These are phyloP conservation scores for Conoideocrella luteorostrata DNA, from an alignment of 2,329 filamentous ascomycete species.

Conservation along the genomic window DNA sequence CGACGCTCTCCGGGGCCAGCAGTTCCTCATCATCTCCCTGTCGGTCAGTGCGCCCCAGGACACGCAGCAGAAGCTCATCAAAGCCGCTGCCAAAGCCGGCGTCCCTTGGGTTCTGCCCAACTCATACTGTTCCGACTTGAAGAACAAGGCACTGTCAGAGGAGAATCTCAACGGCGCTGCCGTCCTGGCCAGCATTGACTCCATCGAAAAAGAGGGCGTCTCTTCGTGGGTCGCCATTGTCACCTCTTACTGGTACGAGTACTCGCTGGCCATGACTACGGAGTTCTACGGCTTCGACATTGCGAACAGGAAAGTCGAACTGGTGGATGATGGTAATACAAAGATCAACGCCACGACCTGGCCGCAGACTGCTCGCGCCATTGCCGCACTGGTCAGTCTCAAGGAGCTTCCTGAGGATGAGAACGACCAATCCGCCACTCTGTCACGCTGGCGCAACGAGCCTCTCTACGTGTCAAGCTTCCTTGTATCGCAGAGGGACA, in stretches of 20 bases:
- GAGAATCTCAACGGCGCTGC: slow-evolving; percentile 22
- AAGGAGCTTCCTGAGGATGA: slow-evolving; percentile 37
- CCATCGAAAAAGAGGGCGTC: slow-evolving; percentile 32
- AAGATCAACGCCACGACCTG: slow-evolving; percentile 38
- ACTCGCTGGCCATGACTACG: slow-evolving; percentile 33
- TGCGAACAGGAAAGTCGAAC: slow-evolving; percentile 31
- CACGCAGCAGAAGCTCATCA: slow-evolving; percentile 37
- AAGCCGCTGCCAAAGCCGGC: slow-evolving; percentile 43
- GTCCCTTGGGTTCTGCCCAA: slow-evolving; percentile 49
- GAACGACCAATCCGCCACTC: slow-evolving; percentile 23
- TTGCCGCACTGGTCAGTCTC: slow-evolving; percentile 43
- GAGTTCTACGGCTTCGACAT: slow-evolving; percentile 44
- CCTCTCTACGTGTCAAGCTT: slow-evolving; percentile 50
- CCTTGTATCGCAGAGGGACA: slow-evolving; percentile 54
- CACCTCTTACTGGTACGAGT: slow-evolving; percentile 52
- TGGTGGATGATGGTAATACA: slow-evolving; percentile 48
- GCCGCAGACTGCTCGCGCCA: slow-evolving; percentile 46
- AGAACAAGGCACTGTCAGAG: slow-evolving; percentile 32
- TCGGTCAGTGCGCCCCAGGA: slow-evolving; percentile 31
- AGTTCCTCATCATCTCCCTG: slow-evolving; percentile 51
- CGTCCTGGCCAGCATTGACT: slow-evolving; percentile 21
- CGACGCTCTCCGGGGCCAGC: slow-evolving; percentile 44
- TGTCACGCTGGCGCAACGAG: slow-evolving; percentile 39
- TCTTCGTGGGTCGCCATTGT: slow-evolving; percentile 42
- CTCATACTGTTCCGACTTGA: slow-evolving; percentile 39